Base-by-base conservation (phyloP, 257 asterid species). In the Phtheirospermum japonicum region DNA sequence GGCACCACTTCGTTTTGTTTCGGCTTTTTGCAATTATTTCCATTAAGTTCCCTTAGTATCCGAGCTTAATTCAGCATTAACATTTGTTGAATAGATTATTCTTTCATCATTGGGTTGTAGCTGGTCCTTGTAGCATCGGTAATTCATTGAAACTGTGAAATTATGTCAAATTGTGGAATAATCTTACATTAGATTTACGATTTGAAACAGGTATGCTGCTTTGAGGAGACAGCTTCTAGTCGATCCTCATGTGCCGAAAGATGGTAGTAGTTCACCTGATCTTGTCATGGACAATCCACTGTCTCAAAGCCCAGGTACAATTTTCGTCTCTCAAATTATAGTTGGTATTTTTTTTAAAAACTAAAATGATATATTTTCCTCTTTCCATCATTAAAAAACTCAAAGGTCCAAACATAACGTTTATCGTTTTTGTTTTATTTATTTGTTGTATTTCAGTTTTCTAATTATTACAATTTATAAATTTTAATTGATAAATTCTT, bases 201-300 rank as follows among this genome's bases (percentile, higher is more conserved):
- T 37, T 36, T 68, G 31, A 32, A 14, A 37, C 76, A 92, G 99
- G 73, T 92, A 92, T 57, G 99, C 97, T 66, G 75, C 91, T 73
- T 73, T 89, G 71, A 81, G 99, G 81, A 89, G 86, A 73, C 95
- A 85, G 63, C 94, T 89, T 79, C 78, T 92, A 50, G 83, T 89
- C 42, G 99, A 92, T 69, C 97, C 89, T 9, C 95, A 86, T 53
- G 72, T 89, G 69, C 70, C 74, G 5, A 92, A 86, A 69, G 97
- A 85, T 73, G 95, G 89, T 50, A 76, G 80, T 68, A 70, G 26
- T 60, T 83, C 90, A 62, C 93, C 95, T 28, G 97, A 86, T 79
- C 81, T 71, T 32, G 85, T 77, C 68, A 86, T 92, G 50, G 99
- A 92, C 83, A 92, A 92, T 75, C 99, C 99, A 1, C 78, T 92